Base-by-base conservation (phyloP, 2,329 filamentous ascomycete species). In the Alternaria ethzedia region DNA sequence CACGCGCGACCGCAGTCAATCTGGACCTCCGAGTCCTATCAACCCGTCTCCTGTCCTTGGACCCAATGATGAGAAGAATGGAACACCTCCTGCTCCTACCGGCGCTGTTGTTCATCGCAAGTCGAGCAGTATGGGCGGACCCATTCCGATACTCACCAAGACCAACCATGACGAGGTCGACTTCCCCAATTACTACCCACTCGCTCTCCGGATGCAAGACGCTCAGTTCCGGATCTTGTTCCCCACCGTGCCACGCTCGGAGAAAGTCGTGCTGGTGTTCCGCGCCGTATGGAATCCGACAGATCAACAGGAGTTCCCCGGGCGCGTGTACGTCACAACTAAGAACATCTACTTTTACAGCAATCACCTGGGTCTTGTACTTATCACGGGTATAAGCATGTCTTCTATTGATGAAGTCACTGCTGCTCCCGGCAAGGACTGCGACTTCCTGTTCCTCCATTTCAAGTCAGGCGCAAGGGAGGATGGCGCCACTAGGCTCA, bases 271-370 rank as follows among this genome's bases (percentile, higher is more conserved):
- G 4, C 85, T 98, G 54, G 96, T 99, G 3, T 98, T 98, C 82
- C 89, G 94, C 49, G 95, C 94, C 15, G 93, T 93, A 0, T 99
- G 96, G 93, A 91, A 89, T 72, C 88, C 89, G 1, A 91, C 89
- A 69, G 89, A 91, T 57, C 87, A 89, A 70, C 90, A 92, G 79
- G 90, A 92, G 64, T 93, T 98, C 63, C 90, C 90, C 9, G 90
- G 96, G 1, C 89, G 96, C 57, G 89, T 97, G 23, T 99, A 96
- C 78, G 90, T 97, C 63, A 98, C 95, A 1, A 86, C 90, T 0
- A 89, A 91, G 65, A 91, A 94, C 68, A 89, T 99, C 78, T 98
- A 97, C 79, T 98, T 99, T 76, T 99, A 97, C 81, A 96, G 94
- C 72, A 92, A 98, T 75, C 92, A 97, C 75, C 89, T 97, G 78